phyloP scores from a whole-genome alignment of 192 early-diverging fungal species.

The Chytriomyces hyalinus region DNA sequence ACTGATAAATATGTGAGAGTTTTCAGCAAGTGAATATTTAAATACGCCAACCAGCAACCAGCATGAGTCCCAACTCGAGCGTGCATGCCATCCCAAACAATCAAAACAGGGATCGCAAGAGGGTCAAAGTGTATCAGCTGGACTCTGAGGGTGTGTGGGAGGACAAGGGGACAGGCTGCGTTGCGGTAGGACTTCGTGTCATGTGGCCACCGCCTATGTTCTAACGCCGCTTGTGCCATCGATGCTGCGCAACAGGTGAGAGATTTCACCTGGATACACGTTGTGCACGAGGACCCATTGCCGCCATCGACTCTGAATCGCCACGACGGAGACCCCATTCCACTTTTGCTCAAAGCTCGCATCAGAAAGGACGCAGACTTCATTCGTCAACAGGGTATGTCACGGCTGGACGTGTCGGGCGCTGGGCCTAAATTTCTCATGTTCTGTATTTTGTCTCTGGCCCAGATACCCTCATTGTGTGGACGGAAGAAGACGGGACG shows the following conservation, averaged over 20 bases:
- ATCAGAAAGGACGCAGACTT: conserved; percentile 78
- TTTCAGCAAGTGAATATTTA: too few species aligned
- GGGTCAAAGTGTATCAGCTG: conserved; percentile 89
- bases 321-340: conserved; percentile 35
- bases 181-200: conserved; percentile 6
- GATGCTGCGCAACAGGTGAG: neutral
- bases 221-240: conserved; percentile 41
- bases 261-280: conserved; percentile 4
- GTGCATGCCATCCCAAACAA: too few species aligned
- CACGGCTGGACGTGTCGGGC: neutral
- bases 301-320: conserved; percentile 32
- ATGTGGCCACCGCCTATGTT: conserved; percentile 47
- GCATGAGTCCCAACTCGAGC: too few species aligned
- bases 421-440: neutral
- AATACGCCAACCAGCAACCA: too few species aligned
- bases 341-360: conserved; percentile 70
- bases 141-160: conserved; percentile 73
- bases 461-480: conserved; percentile 83
- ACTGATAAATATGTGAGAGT: too few species aligned
- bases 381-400: conserved; percentile 83
- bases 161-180: conserved; percentile 81
- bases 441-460: neutral
- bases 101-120: neutral
- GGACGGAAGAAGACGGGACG: conserved; percentile 75
- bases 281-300: neutral